A percentile compares a stretch with the other conserved stretches of the same genome.
phyloP scores from a whole-genome alignment of 2,329 filamentous ascomycete genomes.

The Fusarium sp. region DNA sequence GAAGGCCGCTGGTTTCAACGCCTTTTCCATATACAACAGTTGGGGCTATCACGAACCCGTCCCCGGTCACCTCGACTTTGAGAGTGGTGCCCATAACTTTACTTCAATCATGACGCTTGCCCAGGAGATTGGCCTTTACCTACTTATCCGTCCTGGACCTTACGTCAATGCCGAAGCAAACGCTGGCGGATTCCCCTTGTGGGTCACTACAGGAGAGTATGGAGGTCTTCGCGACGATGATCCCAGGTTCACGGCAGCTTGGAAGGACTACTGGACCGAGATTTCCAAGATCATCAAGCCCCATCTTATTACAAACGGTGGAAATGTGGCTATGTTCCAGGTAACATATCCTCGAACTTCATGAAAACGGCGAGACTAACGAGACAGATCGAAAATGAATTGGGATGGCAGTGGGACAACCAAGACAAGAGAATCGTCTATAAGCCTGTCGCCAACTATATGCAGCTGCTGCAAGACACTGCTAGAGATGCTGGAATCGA shows the following conservation, averaged over 20 bases:
- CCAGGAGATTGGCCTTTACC: conserved; percentile 59
- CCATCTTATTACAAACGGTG: conserved; percentile 68
- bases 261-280: conserved; percentile 64
- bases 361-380: neutral
- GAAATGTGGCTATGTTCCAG: conserved; percentile 65
- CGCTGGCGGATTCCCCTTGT: conserved; percentile 71
- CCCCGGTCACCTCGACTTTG: conserved; percentile 46
- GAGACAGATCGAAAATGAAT: conserved; percentile 65
- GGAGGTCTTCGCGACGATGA: conserved; percentile 66
- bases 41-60: conserved; percentile 56
- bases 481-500: conserved; percentile 68
- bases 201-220: conserved; percentile 71
- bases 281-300: conserved; percentile 63
- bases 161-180: conserved; percentile 75
- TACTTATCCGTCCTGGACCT: conserved; percentile 65
- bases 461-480: conserved; percentile 66
- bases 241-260: conserved; percentile 62
- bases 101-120: conserved; percentile 60
- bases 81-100: conserved; percentile 57
- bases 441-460: conserved; percentile 62
- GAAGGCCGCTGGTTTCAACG: conserved; percentile 57
- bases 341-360: neutral
- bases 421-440: conserved; percentile 60
- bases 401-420: conserved; percentile 57
- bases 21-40: conserved; percentile 57